phyloP scores from a whole-genome alignment of 345 rosid genomes.

The Litchi chinensis region DNA sequence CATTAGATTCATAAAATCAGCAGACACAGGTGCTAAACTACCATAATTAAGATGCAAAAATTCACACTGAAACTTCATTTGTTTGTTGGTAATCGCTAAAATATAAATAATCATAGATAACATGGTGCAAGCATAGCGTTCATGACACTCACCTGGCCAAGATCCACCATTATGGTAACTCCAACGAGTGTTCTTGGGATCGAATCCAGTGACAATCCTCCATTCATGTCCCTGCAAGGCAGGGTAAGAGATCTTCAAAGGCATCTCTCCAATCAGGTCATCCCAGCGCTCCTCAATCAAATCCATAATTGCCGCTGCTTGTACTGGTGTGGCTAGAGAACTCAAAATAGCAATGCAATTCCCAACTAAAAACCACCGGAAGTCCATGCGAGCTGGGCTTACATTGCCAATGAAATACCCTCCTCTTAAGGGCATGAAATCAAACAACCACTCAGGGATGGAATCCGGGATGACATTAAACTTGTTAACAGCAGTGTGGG shows the following conservation, averaged over 20 bases:
- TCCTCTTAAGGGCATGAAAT: conserved; percentile 54
- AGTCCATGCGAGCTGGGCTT: conserved; percentile 57
- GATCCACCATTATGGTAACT: conserved; percentile 65
- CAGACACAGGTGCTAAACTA: background rate
- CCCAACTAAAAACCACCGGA: conserved; percentile 49
- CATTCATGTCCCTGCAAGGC: conserved; percentile 61
- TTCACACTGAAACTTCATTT: background rate
- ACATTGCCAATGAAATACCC: conserved; percentile 51
- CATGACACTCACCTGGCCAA: conserved; percentile 50
- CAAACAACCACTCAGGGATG: conserved; percentile 58
- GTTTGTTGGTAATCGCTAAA: background rate
- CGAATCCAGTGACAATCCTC: conserved; percentile 53
- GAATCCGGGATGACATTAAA: conserved; percentile 58
- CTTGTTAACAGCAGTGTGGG: conserved; percentile 58
- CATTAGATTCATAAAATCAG: conserved; percentile 1
- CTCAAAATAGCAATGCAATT: conserved; percentile 52
- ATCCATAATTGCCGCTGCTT: conserved; percentile 47
- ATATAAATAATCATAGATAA: background rate
- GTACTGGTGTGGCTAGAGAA: conserved; percentile 43
- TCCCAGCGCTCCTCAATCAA: conserved; percentile 55
- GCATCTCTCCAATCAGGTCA: conserved; percentile 60
- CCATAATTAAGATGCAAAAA: background rate
- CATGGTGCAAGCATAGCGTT: background rate
- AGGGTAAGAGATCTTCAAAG: conserved; percentile 52
- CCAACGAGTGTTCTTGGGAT: conserved; percentile 61